phyloP scores from a whole-genome alignment of 495 filamentous ascomycete species.

The Pseudoneurospora amorphoporcata region DNA sequence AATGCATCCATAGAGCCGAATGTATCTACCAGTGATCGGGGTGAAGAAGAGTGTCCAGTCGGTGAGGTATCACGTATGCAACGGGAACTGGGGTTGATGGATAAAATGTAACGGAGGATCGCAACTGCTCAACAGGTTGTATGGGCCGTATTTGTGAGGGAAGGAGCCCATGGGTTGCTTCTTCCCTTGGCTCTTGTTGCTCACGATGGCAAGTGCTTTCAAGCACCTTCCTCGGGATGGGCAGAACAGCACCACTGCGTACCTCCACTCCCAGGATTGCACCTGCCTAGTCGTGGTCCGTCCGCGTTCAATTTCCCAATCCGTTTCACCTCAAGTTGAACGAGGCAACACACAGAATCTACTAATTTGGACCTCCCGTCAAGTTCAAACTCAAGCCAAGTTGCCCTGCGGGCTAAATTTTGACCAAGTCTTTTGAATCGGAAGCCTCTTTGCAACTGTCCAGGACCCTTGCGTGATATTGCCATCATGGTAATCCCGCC shows the following conservation, averaged over 20 bases:
- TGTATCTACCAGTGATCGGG: not conserved
- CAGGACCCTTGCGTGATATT: not conserved
- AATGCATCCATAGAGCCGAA: not conserved
- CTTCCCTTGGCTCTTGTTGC: not conserved
- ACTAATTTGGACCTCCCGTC: not conserved
- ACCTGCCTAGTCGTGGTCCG: not conserved
- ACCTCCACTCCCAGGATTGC: not conserved
- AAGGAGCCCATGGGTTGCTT: not conserved
- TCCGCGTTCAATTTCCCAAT: not conserved
- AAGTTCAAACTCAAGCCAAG: not conserved
- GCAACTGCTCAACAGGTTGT: not conserved
- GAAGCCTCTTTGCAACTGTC: not conserved
- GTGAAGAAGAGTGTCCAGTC: not conserved
- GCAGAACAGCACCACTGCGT: not conserved
- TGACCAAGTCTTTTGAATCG: not conserved
- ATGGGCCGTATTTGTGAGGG: not conserved
- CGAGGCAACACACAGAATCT: not conserved
- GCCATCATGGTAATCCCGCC: conserved; percentile 17
- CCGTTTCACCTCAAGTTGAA: not conserved
- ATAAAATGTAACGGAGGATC: not conserved
- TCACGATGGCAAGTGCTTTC: not conserved
- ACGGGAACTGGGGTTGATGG: not conserved
- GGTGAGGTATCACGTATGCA: not conserved
- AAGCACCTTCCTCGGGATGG: not conserved
- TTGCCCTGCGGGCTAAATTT: not conserved